phyloP scores from a whole-genome alignment of 2,329 filamentous ascomycete genomes.

The Aureobasidium sp. region DNA sequence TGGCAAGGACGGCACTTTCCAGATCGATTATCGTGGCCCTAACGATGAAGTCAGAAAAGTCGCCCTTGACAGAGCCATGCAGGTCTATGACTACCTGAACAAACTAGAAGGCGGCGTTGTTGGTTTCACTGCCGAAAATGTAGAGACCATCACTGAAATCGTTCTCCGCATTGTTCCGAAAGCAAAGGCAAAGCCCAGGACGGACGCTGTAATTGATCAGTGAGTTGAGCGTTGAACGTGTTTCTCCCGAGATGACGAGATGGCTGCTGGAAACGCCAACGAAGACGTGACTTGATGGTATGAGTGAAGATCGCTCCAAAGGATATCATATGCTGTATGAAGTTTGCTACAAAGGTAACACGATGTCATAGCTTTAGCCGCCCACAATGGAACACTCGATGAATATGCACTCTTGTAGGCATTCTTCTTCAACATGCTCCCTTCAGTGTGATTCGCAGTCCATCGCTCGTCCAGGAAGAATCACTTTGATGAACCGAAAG shows the following conservation, averaged over 20 bases:
- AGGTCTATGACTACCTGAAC: neutral
- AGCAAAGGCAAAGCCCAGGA: neutral
- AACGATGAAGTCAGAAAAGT: neutral
- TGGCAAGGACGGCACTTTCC: neutral
- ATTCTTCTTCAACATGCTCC: no score
- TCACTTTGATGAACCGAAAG: conserved; percentile 18
- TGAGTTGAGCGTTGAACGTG: neutral
- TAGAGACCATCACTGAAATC: neutral
- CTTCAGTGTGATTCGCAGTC: no score
- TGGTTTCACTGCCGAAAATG: neutral
- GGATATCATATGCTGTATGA: neutral
- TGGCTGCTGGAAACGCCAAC: neutral
- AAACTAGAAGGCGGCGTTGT: neutral
- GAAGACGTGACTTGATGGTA: neutral
- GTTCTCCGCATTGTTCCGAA: neutral
- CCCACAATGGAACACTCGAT: neutral
- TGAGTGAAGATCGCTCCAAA: no score
- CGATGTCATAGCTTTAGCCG: neutral
- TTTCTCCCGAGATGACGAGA: no score
- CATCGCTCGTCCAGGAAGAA: no score
- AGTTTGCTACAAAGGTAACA: neutral
- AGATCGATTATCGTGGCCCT: neutral
- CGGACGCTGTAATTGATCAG: neutral
- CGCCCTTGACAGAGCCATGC: neutral
- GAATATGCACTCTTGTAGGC: no score